These are phyloP conservation scores for Ustilago tritici DNA, from an alignment of 1,284 basidiomycete species.

Conservation along the genomic window DNA sequence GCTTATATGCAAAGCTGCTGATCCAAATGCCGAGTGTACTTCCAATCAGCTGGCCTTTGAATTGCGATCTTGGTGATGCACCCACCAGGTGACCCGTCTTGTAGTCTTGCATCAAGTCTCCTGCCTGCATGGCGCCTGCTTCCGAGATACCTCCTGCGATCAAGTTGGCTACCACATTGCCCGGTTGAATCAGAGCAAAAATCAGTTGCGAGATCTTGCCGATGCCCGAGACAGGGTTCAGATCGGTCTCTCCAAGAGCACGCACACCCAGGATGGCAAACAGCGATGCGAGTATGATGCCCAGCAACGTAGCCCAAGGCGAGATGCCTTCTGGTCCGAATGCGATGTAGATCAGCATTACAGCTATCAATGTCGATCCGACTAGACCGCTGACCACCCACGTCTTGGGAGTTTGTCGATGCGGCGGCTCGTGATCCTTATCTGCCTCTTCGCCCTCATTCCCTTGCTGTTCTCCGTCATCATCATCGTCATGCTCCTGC, in stretches of 20 bases:
- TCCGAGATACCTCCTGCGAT: conserved; percentile 96
- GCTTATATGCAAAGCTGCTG: conserved; percentile 84
- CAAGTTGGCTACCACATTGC: conserved; percentile 87
- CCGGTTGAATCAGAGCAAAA: conserved; percentile 93
- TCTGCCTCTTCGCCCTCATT: conserved; percentile 76
- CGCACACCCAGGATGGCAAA: conserved; percentile 80
- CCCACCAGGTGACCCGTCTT: conserved; percentile 90
- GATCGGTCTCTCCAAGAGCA: conserved; percentile 65
- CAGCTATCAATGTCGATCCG: conserved; percentile 78
- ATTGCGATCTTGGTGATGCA: conserved; percentile 69
- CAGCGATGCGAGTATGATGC: conserved; percentile 83
- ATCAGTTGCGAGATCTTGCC: conserved; percentile 94
- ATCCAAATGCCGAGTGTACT: conserved; percentile 84
- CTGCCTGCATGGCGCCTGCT: conserved; percentile 95
- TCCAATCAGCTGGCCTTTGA: conserved; percentile 69
- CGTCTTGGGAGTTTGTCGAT: conserved; percentile 81
- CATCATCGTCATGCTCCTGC: conserved; percentile 63
- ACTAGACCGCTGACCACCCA: conserved; percentile 83
- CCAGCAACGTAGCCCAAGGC: conserved; percentile 90
- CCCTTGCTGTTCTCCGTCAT: conserved; percentile 41
- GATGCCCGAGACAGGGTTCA: conserved; percentile 79
- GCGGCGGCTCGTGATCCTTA: conserved; percentile 76
- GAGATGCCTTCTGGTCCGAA: conserved; percentile 91
- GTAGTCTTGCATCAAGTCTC: conserved; percentile 97
- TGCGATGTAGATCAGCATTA: conserved; percentile 83